Base-by-base conservation (phyloP, 139 green algal species). In the Trebouxia sp. region DNA sequence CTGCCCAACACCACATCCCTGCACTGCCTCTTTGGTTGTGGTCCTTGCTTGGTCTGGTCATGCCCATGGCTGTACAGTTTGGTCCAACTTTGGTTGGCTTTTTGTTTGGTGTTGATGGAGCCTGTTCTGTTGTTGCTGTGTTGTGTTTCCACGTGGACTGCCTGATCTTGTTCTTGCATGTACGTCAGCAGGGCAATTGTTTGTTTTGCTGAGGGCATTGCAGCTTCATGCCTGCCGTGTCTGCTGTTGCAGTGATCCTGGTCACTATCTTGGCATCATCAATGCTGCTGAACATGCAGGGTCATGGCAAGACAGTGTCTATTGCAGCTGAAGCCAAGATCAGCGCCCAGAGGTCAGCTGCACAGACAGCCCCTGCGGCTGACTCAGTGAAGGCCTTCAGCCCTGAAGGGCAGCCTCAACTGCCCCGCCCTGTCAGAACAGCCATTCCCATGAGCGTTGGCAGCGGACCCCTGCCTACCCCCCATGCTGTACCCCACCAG, bases 401-500 rank as follows among this genome's bases (percentile, higher is more conserved):
- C 41, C 28, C 58, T 69, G 28, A 10, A 69, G 10, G 22, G 28
- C 58, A 9, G 9, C 8, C 28, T 22, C 58, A 41, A 35, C 62
- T 35, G 32, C 62, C 28, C 1, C 11, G 35, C 12, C 62, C 62
- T 72, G 62, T 72, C 62, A 72, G 62, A 35, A 72, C 62, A 15
- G 14, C 43, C 14, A 35, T 72, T 4, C 62, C 62, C 43, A 35
- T 35, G 14, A 53, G 47, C 20, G 47, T 1, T n/a, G 62, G 32
- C 15, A 72, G 62, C 11, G 62, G 62, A 5, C 62, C 62, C 62
- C 62, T 72, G 11, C 62, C 62, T 22, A 72, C 62, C 62, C 62
- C 62, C 62, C 62, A 72, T 30, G 62, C 62, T 15, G 32, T 45
- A 5, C 62, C 62, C 14, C 32, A 72, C 35, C 62, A 72, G 35